Evolutionary conservation across 257 asterid species (phyloP).

Genomic region (Nyctanthes arbortristis): DNA sequence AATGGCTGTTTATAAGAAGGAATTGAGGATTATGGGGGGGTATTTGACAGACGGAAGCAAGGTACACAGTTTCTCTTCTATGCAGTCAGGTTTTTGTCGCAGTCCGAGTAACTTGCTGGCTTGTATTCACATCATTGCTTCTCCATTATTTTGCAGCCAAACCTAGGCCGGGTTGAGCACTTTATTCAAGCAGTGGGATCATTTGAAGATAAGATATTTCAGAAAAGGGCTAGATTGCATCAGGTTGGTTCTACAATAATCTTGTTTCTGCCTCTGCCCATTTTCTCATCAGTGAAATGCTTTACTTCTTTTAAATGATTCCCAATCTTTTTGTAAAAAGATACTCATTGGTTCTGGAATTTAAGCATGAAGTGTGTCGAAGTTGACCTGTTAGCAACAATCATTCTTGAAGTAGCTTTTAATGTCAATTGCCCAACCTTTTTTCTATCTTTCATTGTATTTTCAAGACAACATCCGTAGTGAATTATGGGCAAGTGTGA

Average conservation of each 20-base stretch:
- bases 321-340: slow-evolving; percentile 14
- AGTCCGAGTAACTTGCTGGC: slow-evolving; percentile 8
- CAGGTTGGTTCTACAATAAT: slow-evolving; percentile 51
- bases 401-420: neutral
- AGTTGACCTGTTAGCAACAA: neutral
- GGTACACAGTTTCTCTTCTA: slow-evolving; percentile 45
- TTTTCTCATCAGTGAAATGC: neutral
- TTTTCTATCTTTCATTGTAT: neutral
- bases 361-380: slow-evolving; percentile 8
- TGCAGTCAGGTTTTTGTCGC: slow-evolving; percentile 1
- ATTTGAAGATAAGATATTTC: slow-evolving; percentile 86
- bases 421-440: neutral
- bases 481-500: slow-evolving; percentile 9
- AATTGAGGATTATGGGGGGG: slow-evolving; percentile 75
- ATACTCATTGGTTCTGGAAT: neutral
- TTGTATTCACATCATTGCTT: slow-evolving; percentile 21
- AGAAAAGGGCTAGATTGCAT: slow-evolving; percentile 85
- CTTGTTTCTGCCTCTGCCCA: slow-evolving; percentile 2
- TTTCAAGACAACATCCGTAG: neutral
- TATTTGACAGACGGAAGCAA: slow-evolving; percentile 83
- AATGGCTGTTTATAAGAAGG: slow-evolving; percentile 93
- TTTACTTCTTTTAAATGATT: neutral
- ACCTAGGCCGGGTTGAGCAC: slow-evolving; percentile 76
- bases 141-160: slow-evolving; percentile 56
- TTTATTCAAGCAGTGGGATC: slow-evolving; percentile 96